Evolutionary conservation across 176 grass and related monocot genomes (phyloP), one percentile per base, ranked within the genome.

Genomic region (Ananas comosus): DNA sequence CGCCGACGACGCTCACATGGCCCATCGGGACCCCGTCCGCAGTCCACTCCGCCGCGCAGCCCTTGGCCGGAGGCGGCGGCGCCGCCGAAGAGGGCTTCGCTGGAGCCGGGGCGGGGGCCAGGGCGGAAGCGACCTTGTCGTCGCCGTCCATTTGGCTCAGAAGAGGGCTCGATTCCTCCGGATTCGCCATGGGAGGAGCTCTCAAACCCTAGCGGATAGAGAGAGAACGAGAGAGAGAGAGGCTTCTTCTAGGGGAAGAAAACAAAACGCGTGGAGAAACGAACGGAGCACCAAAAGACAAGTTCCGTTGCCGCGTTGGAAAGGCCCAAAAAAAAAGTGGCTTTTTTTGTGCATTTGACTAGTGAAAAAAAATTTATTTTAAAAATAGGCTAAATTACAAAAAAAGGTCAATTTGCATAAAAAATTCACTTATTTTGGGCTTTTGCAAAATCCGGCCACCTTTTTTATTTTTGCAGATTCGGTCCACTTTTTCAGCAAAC

Each of bases 11-110:
- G 73, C 75, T 77, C 18, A 28, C 53, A 29, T 23, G 65, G 66
- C 18, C 50, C 23, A 80, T 72, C 1, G 93, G 93, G 13, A 87
- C 73, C 49, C 86, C 92, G 13, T 92, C 73, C 1, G 61, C 77
- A 1, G 72, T 51, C 77, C 72, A 76, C n/a, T 17, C 51, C 10
- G 82, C 72, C 11, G 68, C 83, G 12, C 33, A 52, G 23, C 48
- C 71, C 56, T 11, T 24, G 52, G 29, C 51, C 13, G 53, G 72
- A 1, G 42, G 22, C 29, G 64, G 64, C 42, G 65, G 13, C 18
- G 25, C 63, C 11, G 12, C 53, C 24, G 25, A 73, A 1, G 25
- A 27, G 25, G 25, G 25, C 25, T 27, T 27, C 25, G 25, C 25
- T 1, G 25, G 25, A 2, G 25, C 1, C 0, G 25, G 25, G 25